Conservation (phyloP, 805 yeast genomes). For the Saccharomycopsis fermentans region DNA sequence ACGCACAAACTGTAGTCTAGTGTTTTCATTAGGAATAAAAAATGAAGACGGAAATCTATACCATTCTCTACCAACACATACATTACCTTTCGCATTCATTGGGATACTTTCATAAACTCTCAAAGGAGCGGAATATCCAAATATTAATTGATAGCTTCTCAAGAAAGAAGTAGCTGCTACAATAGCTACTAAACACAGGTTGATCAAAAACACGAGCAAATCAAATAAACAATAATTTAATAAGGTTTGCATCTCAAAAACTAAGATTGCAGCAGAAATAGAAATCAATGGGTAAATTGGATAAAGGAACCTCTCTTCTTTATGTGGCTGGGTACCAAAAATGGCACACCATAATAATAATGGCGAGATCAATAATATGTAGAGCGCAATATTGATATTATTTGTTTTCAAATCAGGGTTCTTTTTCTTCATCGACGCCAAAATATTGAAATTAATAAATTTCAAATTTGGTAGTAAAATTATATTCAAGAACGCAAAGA, state of each 20-base stretch:
- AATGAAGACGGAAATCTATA: slow-evolving; percentile 85
- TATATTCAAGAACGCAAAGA: slow-evolving; percentile 34
- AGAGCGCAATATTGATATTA: slow-evolving; percentile 3
- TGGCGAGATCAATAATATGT: slow-evolving; percentile 34
- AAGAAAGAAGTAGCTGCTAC: slow-evolving; percentile 29
- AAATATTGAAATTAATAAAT: slow-evolving; percentile 16
- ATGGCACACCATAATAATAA: slow-evolving; percentile 55
- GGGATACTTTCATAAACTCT: slow-evolving; percentile 40
- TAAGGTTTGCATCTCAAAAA: slow-evolving; percentile 12
- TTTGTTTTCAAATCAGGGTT: neutral
- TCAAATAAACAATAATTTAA: neutral
- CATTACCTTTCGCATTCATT: slow-evolving; percentile 31
- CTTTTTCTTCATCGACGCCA: slow-evolving; percentile 10
- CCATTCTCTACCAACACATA: slow-evolving; percentile 95
- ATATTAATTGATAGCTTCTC: slow-evolving; percentile 49
- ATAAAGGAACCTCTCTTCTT: slow-evolving; percentile 85
- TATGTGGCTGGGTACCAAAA: slow-evolving; percentile 74
- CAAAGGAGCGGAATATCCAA: slow-evolving; percentile 69
- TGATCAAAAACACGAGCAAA: neutral
- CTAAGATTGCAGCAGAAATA: slow-evolving; percentile 43
- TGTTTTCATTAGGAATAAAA: slow-evolving; percentile 49
- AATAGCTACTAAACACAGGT: slow-evolving; percentile 6
- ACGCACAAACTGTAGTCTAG: slow-evolving; percentile 55
- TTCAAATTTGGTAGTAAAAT: slow-evolving; percentile 26
- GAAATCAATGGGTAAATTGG: slow-evolving; percentile 70